phyloP scores from a whole-genome alignment of 2,329 filamentous ascomycete species.

The Monascus ruber region DNA sequence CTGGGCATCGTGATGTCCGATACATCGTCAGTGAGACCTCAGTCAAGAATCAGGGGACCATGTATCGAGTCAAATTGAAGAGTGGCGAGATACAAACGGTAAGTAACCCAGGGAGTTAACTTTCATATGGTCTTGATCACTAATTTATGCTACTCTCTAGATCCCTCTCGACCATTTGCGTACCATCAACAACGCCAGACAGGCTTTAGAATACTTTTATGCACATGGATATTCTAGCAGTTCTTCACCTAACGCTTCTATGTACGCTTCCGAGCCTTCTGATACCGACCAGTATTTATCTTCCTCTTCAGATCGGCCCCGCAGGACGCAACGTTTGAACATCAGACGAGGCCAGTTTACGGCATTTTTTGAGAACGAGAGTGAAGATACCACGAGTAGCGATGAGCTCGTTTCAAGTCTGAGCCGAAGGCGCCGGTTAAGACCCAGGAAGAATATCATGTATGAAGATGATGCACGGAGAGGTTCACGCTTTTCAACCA shows the following conservation, averaged over 20 bases:
- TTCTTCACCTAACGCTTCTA: neutral
- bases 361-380: conserved; percentile 5
- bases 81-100: conserved; percentile 28
- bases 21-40: conserved; percentile 19
- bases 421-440: conserved; percentile 6
- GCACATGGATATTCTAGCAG: neutral
- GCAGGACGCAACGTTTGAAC: neutral
- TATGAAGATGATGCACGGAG: conserved; percentile 5
- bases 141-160: conserved; percentile 9
- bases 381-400: conserved; percentile 10
- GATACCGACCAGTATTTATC: conserved; percentile 6
- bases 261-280: no score
- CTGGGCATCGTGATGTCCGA: conserved; percentile 25
- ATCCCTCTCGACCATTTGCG: conserved; percentile 16
- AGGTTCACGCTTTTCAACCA: conserved; percentile 19
- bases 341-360: conserved; percentile 5
- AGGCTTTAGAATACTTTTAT: conserved; percentile 15
- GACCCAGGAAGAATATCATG: conserved; percentile 3
- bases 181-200: conserved; percentile 16
- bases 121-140: conserved; percentile 5
- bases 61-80: conserved; percentile 22
- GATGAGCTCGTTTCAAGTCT: conserved; percentile 10
- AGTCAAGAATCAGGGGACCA: conserved; percentile 8
- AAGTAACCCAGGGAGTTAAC: conserved; percentile 1
- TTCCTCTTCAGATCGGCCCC: neutral